A percentile compares a stretch with the other conserved stretches of the same genome.
Conservation (phyloP, 1,139 yeast genomes). For the Taphrina pruni region DNA sequence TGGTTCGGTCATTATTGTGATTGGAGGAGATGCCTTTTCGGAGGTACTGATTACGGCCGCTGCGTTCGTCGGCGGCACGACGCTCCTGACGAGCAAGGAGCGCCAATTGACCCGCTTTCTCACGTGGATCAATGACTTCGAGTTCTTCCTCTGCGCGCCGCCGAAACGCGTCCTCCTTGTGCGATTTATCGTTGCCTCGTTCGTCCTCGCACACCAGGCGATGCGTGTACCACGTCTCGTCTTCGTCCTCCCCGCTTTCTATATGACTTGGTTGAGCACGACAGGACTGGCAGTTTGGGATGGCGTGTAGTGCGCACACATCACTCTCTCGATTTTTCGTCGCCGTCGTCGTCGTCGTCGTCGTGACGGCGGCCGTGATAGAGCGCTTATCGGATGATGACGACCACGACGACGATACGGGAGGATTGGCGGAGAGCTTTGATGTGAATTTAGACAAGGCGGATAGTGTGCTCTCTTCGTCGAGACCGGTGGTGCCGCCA, state of each 20-base stretch:
- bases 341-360: too few species aligned
- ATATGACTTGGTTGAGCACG: constrained; percentile 33
- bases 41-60: constrained; percentile 26
- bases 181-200: constrained; percentile 39
- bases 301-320: constrained; percentile 43
- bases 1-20: too few species aligned
- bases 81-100: constrained; percentile 4
- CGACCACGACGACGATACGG: not conserved
- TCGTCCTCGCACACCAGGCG: constrained; percentile 44
- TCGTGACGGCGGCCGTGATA: too few species aligned
- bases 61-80: constrained; percentile 15
- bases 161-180: constrained; percentile 41
- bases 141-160: constrained; percentile 36
- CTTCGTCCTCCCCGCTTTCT: constrained; percentile 44
- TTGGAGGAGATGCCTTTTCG: not conserved
- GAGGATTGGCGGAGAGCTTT: constrained; percentile 45
- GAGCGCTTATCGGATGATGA: too few species aligned
- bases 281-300: constrained; percentile 47
- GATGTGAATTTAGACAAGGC: constrained; percentile 47
- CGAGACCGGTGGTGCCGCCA: constrained; percentile 28
- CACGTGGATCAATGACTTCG: constrained; percentile 44
- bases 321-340: constrained; percentile 11
- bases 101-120: constrained; percentile 35
- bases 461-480: constrained; percentile 45
- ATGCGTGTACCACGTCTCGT: constrained; percentile 45